Evolutionary conservation across 1,284 basidiomycete species (phyloP), one percentile per base, ranked within the genome.

Genomic region (Pisolithus thermaeus): DNA sequence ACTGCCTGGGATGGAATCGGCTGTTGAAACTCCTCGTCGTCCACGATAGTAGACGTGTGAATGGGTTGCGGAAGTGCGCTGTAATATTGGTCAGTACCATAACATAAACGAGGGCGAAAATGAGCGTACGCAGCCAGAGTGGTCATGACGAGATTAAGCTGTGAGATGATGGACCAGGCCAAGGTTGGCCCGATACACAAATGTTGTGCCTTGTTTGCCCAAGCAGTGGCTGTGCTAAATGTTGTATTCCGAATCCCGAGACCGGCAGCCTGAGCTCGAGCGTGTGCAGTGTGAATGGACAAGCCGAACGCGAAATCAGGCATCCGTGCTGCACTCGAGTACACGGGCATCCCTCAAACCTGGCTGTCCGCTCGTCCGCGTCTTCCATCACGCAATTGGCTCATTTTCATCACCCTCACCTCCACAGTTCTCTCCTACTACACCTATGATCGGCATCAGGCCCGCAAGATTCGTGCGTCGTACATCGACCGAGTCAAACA

Each of bases 361-460:
- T 90, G 85, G 87, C 72, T 91, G 35, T 78, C 83, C 60, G 84
- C 86, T 61, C 79, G 84, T 23, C 89, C 88, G 6, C 82, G 79
- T 60, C 78, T 97, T 37, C 94, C 95, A 6, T 92, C 90, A 2
- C 80, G 92, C 56, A 97, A 97, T 65, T 94, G 91, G 92, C 82
- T 91, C 64, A 93, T 97, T 63, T 97, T 97, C 70, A 77, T 92
- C 54, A 76, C 83, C 35, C 72, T 92, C 56, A 84, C 89, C 11
- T 84, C 83, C 22, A 78, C 85, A 3, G 59, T 91, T 45, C 64
- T 84, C 6, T 87, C 84, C 28, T 78, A 83, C 52, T 97, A 93
- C 72, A 75, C 83, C 51, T 93, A 96, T 65, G 94, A 97, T 76
- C 81, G 92, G 23, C 72, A 76, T 55, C 75, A 93, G 70, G 92